A percentile compares a stretch with the other conserved stretches of the same genome.
These are phyloP conservation scores for Phialophora macrospora DNA, from an alignment of 2,329 filamentous ascomycete genomes.

Conservation along the genomic window DNA sequence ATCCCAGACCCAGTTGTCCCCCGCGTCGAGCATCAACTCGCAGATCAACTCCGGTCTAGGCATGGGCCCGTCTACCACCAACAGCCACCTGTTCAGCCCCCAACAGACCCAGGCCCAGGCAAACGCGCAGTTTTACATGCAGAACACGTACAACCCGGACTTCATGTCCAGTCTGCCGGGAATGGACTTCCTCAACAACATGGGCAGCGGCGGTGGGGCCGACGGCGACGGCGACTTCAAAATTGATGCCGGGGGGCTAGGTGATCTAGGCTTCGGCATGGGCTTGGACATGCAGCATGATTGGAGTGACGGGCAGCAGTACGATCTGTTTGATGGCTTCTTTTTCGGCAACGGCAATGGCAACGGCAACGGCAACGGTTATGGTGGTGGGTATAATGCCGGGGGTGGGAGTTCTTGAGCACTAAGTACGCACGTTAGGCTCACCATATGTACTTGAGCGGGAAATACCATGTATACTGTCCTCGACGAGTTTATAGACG, in stretches of 20 bases:
- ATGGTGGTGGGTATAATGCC: constrained; percentile 8
- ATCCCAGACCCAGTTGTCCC: constrained; percentile 23
- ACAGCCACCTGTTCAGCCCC: constrained; percentile 20
- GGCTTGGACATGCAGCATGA: constrained; percentile 51
- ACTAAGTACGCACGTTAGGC: background rate
- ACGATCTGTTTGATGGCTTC: constrained; percentile 61
- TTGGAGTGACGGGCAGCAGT: constrained; percentile 53
- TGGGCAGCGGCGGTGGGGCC: constrained; percentile 38
- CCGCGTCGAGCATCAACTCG: constrained; percentile 30
- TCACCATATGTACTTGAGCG: too few species aligned
- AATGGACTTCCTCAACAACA: constrained; percentile 37
- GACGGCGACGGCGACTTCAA: constrained; percentile 35
- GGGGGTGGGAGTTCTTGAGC: background rate
- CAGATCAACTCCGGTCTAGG: constrained; percentile 29
- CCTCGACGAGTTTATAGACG: too few species aligned
- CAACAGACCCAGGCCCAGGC: constrained; percentile 5
- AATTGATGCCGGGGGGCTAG: constrained; percentile 43
- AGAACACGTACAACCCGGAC: constrained; percentile 38
- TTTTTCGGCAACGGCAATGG: constrained; percentile 55
- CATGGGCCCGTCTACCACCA: constrained; percentile 20
- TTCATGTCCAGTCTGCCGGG: constrained; percentile 39
- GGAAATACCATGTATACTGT: too few species aligned
- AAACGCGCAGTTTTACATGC: constrained; percentile 29
- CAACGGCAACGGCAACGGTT: constrained; percentile 13
- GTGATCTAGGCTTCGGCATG: constrained; percentile 47